Conservation (phyloP, 164 flowering plant genomes). For the Magnolia sinica region DNA sequence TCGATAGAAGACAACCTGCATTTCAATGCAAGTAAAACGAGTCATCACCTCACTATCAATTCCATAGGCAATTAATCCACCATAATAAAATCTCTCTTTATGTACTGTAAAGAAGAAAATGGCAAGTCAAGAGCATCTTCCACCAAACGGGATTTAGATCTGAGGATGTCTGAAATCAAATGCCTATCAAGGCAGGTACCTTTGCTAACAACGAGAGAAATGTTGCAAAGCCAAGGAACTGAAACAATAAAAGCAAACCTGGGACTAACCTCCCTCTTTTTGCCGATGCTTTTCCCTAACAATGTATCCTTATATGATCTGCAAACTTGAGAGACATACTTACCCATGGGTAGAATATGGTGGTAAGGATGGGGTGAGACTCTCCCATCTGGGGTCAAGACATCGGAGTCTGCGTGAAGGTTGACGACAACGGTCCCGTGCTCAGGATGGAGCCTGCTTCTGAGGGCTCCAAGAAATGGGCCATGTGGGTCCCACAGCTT, state of each 20-base stretch:
- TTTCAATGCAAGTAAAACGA: too few species aligned
- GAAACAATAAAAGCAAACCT: slow-evolving; percentile 60
- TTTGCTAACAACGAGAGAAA: slow-evolving; percentile 68
- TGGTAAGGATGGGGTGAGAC: slow-evolving; percentile 18
- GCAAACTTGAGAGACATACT: slow-evolving; percentile 58
- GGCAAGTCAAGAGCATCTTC: slow-evolving; percentile 60
- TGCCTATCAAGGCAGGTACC: slow-evolving; percentile 37
- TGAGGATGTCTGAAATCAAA: slow-evolving; percentile 36
- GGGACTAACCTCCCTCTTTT: background rate
- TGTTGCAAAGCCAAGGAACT: slow-evolving; percentile 80
- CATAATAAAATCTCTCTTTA: slow-evolving; percentile 53
- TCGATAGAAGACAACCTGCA: too few species aligned
- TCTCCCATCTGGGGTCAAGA: slow-evolving; percentile 20
- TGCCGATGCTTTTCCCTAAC: slow-evolving; percentile 1
- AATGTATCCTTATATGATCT: slow-evolving; percentile 62
- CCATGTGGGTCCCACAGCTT: slow-evolving; percentile 76
- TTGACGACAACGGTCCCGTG: slow-evolving; percentile 93
- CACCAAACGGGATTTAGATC: slow-evolving; percentile 47
- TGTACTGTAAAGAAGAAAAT: slow-evolving; percentile 46
- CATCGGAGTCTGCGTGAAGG: slow-evolving; percentile 72
- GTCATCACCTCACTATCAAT: background rate
- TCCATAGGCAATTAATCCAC: slow-evolving; percentile 10
- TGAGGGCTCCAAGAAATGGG: slow-evolving; percentile 62
- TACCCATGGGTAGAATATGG: slow-evolving; percentile 54
- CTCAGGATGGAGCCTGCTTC: slow-evolving; percentile 48